Base-by-base conservation (phyloP, 176 grass and related monocot species). In the Lolium perenne region DNA sequence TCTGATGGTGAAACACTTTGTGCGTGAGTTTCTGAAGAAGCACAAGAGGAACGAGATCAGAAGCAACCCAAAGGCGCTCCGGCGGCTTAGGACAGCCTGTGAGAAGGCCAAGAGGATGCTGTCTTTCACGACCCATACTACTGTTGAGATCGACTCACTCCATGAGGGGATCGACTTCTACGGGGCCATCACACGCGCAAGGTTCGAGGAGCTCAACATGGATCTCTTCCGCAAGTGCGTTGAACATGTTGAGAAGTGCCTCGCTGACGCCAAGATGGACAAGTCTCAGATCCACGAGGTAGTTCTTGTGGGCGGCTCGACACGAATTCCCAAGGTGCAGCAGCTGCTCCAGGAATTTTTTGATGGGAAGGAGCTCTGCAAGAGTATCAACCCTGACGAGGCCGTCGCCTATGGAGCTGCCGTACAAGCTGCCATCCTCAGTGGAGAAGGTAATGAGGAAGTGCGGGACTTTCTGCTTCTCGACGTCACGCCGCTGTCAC, bases 341-440 rank as follows among this genome's bases (percentile, higher is more conserved):
- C 89, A 96, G 89, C 87, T 96, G 22, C 87, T 96, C 3, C 91
- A 96, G 82, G 94, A 96, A 48, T 93, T 91, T 83, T 97, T 97
- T 38, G 87, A 94, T 1, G 93, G 95, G 17, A 71, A 71, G 38
- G 41, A 5, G 18, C 67, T 71, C 3, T 41, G 40, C 40, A 41
- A 41, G 40, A 41, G 40, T 41, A 41, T 41, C 40, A 41, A 41
- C 40, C 67, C 38, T 5, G 67, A 71, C 10, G 67, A 71, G 67
- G 67, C 67, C 41, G 67, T 95, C 4, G 85, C 93, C 0, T 87
- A 74, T 3, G 93, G 93, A 23, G 93, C 93, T 6, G 90, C 90
- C 1, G 85, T 94, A 23, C 63, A 76, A 21, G 93, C 93, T 0
- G 87, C 87, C 0, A 73, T 75, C 32, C 32, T 92, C 20, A 83